Conservation (phyloP, 805 yeast species). For the Metschnikowia matae region DNA sequence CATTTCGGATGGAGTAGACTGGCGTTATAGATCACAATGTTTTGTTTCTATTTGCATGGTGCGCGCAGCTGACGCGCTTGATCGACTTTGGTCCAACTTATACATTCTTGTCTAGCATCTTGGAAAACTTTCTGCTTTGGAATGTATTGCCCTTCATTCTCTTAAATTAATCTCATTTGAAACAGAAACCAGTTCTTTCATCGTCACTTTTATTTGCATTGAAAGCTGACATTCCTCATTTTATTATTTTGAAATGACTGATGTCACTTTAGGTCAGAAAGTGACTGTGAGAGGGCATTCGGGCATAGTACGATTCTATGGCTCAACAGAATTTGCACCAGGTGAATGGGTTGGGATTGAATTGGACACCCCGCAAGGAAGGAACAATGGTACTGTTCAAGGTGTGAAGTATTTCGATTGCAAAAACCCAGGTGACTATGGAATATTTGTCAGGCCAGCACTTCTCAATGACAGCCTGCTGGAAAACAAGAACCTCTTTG, state of each 20-base stretch:
- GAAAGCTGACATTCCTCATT: neutral
- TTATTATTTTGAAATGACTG: neutral
- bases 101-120: neutral
- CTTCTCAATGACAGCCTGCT: constrained; percentile 17
- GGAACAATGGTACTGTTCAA: constrained; percentile 47
- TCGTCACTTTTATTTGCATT: neutral
- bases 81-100: neutral
- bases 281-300: constrained; percentile 35
- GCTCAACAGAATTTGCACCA: constrained; percentile 53
- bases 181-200: neutral
- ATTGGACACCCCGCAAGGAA: constrained; percentile 38
- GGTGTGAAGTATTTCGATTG: constrained; percentile 44
- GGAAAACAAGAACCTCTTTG: constrained; percentile 11
- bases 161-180: neutral
- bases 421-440: constrained; percentile 28
- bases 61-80: constrained; percentile 4
- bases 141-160: neutral
- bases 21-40: neutral
- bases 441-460: constrained; percentile 47
- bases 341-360: constrained; percentile 56
- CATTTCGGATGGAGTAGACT: constrained; percentile 8
- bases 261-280: constrained; percentile 21
- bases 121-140: neutral
- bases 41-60: neutral
- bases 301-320: constrained; percentile 50